These are phyloP conservation scores for Talaromyces proteolyticus DNA, from an alignment of 495 filamentous ascomycete genomes.

Conservation along the genomic window DNA sequence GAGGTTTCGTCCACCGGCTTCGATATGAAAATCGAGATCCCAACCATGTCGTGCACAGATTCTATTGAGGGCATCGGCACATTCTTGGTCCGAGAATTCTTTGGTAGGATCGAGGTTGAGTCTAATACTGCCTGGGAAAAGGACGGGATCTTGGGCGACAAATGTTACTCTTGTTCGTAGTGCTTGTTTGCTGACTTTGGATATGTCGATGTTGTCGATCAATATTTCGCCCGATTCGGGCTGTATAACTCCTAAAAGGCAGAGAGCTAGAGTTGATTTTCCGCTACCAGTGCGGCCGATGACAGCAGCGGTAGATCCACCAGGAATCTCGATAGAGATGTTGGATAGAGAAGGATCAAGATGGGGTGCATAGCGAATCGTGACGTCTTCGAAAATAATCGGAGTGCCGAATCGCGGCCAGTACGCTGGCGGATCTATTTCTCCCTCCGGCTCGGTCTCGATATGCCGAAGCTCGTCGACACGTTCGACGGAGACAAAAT, in stretches of 20 bases:
- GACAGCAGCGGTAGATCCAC: conserved; percentile 61
- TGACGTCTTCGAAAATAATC: conserved; percentile 70
- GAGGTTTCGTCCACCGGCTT: conserved; percentile 52
- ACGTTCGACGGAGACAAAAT: conserved; percentile 82
- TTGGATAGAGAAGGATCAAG: conserved; percentile 61
- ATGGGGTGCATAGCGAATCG: conserved; percentile 69
- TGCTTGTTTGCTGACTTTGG: conserved; percentile 51
- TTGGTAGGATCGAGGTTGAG: conserved; percentile 49
- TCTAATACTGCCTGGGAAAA: conserved; percentile 56
- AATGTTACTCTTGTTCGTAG: conserved; percentile 56
- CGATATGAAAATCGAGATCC: conserved; percentile 47
- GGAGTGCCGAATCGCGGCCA: conserved; percentile 68
- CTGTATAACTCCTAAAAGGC: conserved; percentile 50
- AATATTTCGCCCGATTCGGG: conserved; percentile 50
- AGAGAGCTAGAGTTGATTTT: conserved; percentile 62
- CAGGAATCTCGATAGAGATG: conserved; percentile 63
- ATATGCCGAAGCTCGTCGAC: conserved; percentile 71
- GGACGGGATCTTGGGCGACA: conserved; percentile 58
- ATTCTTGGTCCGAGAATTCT: conserved; percentile 44
- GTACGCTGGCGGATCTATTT: conserved; percentile 59
- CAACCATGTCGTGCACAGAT: conserved; percentile 48
- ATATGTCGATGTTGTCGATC: conserved; percentile 55
- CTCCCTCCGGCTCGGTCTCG: conserved; percentile 64
- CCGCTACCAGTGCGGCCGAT: conserved; percentile 61
- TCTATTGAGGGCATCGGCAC: conserved; percentile 40